Evolutionary conservation across 345 rosid species (phyloP).

Genomic region (Linum lewisii): DNA sequence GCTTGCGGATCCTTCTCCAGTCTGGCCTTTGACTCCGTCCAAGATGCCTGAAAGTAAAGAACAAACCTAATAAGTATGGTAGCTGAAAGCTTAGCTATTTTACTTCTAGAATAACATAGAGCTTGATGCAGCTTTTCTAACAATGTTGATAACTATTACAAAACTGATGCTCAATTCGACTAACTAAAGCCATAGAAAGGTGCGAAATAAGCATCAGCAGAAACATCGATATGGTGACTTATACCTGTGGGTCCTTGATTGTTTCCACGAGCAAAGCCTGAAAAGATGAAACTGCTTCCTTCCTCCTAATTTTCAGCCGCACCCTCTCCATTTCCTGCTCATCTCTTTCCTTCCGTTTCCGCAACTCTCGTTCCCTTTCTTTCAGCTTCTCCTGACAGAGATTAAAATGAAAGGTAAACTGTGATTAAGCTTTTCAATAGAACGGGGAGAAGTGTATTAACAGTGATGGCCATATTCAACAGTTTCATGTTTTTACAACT

Average conservation of each 20-base stretch:
- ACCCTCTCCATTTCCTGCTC: slow-evolving; percentile 96
- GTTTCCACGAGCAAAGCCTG: slow-evolving; percentile 94
- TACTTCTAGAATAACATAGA: background rate
- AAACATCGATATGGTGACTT: background rate
- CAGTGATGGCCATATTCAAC: background rate
- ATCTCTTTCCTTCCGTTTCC: slow-evolving; percentile 90
- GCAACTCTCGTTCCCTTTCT: slow-evolving; percentile 82
- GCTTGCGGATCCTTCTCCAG: slow-evolving; percentile 96
- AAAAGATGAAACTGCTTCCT: slow-evolving; percentile 79
- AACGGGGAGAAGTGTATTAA: background rate
- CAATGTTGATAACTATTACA: too few relatives aligned
- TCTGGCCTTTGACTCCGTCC: slow-evolving; percentile 84
- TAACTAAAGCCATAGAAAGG: too few relatives aligned
- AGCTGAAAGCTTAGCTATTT: too few relatives aligned
- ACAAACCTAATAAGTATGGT: background rate
- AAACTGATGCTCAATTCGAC: too few relatives aligned
- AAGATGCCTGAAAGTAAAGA: slow-evolving; percentile 51
- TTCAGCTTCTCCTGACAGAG: slow-evolving; percentile 59
- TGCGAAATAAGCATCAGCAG: too few relatives aligned
- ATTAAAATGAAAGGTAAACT: background rate
- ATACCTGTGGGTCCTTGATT: slow-evolving; percentile 89
- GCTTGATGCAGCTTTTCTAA: background rate
- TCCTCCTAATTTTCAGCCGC: slow-evolving; percentile 70
- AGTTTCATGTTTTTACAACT: too few relatives aligned
- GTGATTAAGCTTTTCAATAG: background rate